Evolutionary conservation across 2,329 filamentous ascomycete genomes (phyloP), one percentile per base, ranked within the genome.

Genomic region (Fusarium piperis): DNA sequence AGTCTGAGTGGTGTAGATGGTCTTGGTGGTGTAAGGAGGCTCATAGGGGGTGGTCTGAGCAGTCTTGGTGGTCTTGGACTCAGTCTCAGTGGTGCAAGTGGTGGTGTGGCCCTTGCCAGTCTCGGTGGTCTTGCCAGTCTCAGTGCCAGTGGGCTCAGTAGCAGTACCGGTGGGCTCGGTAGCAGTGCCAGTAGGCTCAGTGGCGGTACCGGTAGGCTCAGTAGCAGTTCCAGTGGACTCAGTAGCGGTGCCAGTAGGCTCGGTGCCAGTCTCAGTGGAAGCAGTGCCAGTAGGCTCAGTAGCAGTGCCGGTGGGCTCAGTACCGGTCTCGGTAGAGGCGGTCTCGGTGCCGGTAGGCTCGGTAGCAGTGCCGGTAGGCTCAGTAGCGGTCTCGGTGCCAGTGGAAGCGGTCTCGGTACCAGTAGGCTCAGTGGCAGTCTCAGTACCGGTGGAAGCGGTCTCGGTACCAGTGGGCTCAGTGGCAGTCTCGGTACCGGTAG

Each of bases 21-120:
- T 81, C 36, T 78, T 78, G 38, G 78, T 80, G 36, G 78, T 80
- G 71, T 74, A 66, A 51, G 67, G 64, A 44, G 55, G n/a, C 30
- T 18, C 52, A 44, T 64, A 64, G 35, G 62, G 51, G 6, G 68
- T 71, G 38, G 67, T 69, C 32, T 63, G 18, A 26, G 57, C 36
- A 26, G 57, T 32, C 16, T 62, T 39, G 12, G 41, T 57, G 39
- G 53, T 51, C 46, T 58, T 56, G 23, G 70, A 59, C 38, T 57
- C 57, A 26, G 66, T 68, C 32, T 57, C 52, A 9, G 71, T 72
- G 6, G 62, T 32, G 26, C 36, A 39, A 41, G 59, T 57, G 15
- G 64, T 57, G 9, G 55, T 63, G 3, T 61, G 26, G 8, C 36
- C 28, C 10, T 57, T 53, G 4, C 57, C 60, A 18, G 69, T 66